A percentile compares a stretch with the other conserved stretches of the same genome.
These are phyloP conservation scores for Coemansia asiatica DNA, from an alignment of 192 early-diverging fungal species.

Conservation along the genomic window DNA sequence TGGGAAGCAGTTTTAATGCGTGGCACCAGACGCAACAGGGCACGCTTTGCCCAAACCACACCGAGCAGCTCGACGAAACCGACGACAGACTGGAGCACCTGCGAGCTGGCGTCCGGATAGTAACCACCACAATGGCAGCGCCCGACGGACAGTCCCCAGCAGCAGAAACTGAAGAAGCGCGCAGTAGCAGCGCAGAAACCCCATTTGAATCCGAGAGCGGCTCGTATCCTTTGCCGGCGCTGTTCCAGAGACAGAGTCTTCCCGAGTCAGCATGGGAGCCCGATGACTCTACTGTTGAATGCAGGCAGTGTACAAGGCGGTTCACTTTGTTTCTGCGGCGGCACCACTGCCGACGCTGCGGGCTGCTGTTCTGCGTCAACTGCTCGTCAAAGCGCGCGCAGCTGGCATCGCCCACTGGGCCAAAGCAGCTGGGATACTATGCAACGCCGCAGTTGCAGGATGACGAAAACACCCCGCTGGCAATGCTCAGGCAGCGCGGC, in stretches of 20 bases:
- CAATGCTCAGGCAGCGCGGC: slow-evolving; percentile 8
- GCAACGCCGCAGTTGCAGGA: not conserved
- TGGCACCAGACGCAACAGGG: no score
- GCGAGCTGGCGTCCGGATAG: no score
- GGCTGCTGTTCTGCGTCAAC: slow-evolving; percentile 76
- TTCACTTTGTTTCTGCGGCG: slow-evolving; percentile 79
- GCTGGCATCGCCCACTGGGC: slow-evolving; percentile 53
- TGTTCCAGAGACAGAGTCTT: slow-evolving; percentile 44
- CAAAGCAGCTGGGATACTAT: slow-evolving; percentile 28
- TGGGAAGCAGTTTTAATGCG: no score
- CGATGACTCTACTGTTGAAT: slow-evolving; percentile 67
- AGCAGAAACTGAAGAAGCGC: no score
- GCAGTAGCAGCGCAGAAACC: not conserved
- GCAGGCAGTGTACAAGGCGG: slow-evolving; percentile 64
- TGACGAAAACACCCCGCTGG: slow-evolving; percentile 36
- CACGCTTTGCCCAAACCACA: no score
- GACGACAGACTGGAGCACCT: no score
- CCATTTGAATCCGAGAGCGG: not conserved
- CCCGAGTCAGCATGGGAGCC: slow-evolving; percentile 71
- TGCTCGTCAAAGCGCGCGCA: slow-evolving; percentile 66
- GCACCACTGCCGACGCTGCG: slow-evolving; percentile 93
- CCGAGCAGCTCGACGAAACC: no score
- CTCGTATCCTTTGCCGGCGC: slow-evolving; percentile 24
- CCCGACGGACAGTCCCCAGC: no score
- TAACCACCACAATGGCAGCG: no score